Evolutionary conservation across 2,329 filamentous ascomycete genomes (phyloP), one percentile per base, ranked within the genome.

Genomic region (Penicillium corylophilum): DNA sequence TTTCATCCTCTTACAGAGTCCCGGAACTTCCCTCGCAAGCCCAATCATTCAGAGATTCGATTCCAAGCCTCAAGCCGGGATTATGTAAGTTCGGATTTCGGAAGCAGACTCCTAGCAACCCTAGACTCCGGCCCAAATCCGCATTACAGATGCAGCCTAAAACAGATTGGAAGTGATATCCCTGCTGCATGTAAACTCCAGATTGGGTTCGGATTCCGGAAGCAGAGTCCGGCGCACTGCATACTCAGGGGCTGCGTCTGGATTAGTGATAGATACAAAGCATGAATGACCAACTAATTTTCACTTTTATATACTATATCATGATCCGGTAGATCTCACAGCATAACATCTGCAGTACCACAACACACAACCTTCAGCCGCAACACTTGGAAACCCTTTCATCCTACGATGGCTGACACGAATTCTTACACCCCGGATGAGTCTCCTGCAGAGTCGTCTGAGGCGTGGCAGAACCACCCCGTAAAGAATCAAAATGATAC

Each of bases 351-450:
- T 35, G 12, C 28, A 50, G 20, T n/a, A 46, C 1, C 24, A 26
- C 24, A n/a, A n/a, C 24, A 31, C 23, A 22, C 22, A n/a, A 20
- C 16, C 22, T 45, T 42, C 36, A 42, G 10, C 16, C 13, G 15
- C 10, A 42, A 35, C 22, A 15, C 22, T 41, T 39, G n/a, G 31
- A 35, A 4, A 35, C 5, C 12, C 31, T 4, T 12, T 6, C 31
- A 9, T 26, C n/a, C n/a, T 40, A n/a, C 42, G 40, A 50, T 50
- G 43, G 20, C 48, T 13, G 20, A 50, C 24, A 50, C 26, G 2
- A 35, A 1, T 15, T 18, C 26, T 28, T 41, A 35, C 31, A 16
- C 28, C 13, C 13, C 16, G 22, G 47, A 75, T 65, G 26, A 8
- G 24, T 8, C 24, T 26, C 24, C 24, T 8, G 5, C 24, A 26